Evolutionary conservation across 768 basidiomycete species (phyloP), one percentile per base, ranked within the genome.

Genomic region (Pleurotus citrinopileatus): DNA sequence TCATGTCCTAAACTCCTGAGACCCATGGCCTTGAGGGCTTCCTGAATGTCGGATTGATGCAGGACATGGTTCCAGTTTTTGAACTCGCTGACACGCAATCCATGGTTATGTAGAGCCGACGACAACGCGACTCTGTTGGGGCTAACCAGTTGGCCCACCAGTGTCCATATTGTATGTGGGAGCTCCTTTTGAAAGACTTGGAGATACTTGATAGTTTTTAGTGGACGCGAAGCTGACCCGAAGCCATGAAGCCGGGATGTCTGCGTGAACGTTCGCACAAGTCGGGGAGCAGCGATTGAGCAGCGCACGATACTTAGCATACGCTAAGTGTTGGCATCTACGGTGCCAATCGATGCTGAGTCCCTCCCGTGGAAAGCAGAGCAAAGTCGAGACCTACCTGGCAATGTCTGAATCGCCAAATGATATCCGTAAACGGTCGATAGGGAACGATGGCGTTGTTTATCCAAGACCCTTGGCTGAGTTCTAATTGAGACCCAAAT

Each of bases 141-240:
- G 17, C 48, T 61, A 25, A 69, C 63, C 23, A 81, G 63, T 3
- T 66, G 63, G 17, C 63, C 52, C 3, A 82, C 59, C 4, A 79
- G 63, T 2, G 60, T 56, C 79, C 79, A 82, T 12, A 76, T 42
- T 5, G 77, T 73, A 10, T 76, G 68, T 1, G 54, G 54, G 1
- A 71, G 73, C 27, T 66, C 63, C 3, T 56, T 65, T 46, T 70
- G 66, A 29, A 79, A 64, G 12, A 58, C 60, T 26, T 70, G 67
- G 12, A 77, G 53, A 32, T 73, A 64, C 10, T 65, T 69, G 48
- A 51, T 34, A 10, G 34, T 15, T 23, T 37, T 51, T 51, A 37
- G 34, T 13, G 48, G 32, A 20, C 48, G 48, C 34, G 48, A 51
- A 34, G 48, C 7, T 20, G 32, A 25, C 20, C 48, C 48, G 22